Base-by-base conservation (phyloP, 176 grass and related monocot species). In the Melocanna baccifera region DNA sequence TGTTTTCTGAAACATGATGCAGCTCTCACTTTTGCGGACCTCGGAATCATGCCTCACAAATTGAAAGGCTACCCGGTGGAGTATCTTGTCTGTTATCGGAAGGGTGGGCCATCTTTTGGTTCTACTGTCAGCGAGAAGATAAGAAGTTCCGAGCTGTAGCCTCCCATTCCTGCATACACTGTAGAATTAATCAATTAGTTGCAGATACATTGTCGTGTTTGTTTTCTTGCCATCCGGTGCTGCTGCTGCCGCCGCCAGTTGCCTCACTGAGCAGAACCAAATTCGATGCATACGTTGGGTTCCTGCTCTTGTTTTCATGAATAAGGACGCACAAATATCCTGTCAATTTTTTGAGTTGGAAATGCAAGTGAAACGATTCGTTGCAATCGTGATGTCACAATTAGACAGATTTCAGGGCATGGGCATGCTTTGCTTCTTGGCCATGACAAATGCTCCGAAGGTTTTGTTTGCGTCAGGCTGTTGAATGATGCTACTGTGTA, bases 21-120 rank as follows among this genome's bases (percentile, higher is more conserved):
- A 98, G 93, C 96, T 90, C 88, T 98, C 73, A 89, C 87, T 36
- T 98, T 98, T 11, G 61, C 75, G 6, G 93, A 98, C 86, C 93
- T 98, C 0, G 81, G 62, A 25, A 85, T 98, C 83, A 77, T 89
- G 67, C 96, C 96, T 61, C 91, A 87, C 63, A 93, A 94, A 65
- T 22, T 96, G 83, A 95, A 94, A 83, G 96, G 96, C 16, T 98
- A 96, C 87, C 96, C 96, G 6, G 83, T 90, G 4, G 96, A 96
- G 86, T 96, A 50, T 58, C 96, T 98, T 4, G 84, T 89, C 25
- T 89, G 83, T 3, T 96, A 98, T 61, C 81, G 96, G 11, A 96
- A 92, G 57, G 96, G 93, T 9, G 96, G 96, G 4, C 96, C 96
- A 0, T 3, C 85, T 51, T 94, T 87, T 69, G 96, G 96, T 16